Evolutionary conservation across 2,329 filamentous ascomycete genomes (phyloP).

Genomic region (Dactylellina parvicollis): DNA sequence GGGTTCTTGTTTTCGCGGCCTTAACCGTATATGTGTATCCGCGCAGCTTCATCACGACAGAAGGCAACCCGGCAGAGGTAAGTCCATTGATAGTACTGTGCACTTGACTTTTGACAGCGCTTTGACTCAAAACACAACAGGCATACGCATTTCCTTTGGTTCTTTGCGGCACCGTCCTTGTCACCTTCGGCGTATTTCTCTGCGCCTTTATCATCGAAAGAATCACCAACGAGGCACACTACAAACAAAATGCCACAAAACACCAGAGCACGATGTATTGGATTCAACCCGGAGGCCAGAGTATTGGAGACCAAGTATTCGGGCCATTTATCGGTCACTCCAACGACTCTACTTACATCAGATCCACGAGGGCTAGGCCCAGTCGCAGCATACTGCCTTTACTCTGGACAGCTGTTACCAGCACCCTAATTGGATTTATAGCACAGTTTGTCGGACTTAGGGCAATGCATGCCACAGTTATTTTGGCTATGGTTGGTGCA

Average conservation of each 20-base stretch:
- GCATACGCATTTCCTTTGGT: conserved; percentile 44
- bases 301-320: conserved; percentile 54
- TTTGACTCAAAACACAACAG: background rate
- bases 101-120: background rate
- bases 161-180: conserved; percentile 23
- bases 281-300: conserved; percentile 54
- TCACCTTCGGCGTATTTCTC: conserved; percentile 52
- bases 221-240: conserved; percentile 11
- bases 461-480: conserved; percentile 41
- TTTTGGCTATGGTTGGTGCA: conserved; percentile 38
- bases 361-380: conserved; percentile 2
- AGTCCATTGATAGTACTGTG: background rate
- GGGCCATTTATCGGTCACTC: conserved; percentile 30
- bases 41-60: background rate
- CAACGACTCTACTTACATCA: background rate
- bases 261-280: conserved; percentile 34
- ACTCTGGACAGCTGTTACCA: conserved; percentile 7
- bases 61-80: background rate
- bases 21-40: conserved; percentile 8
- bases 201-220: conserved; percentile 51
- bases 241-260: conserved; percentile 1
- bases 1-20: conserved; percentile 44
- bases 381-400: background rate
- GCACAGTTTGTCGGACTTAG: conserved; percentile 54
- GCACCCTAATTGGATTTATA: conserved; percentile 49